Evolutionary conservation across 192 early-diverging fungal genomes (phyloP).

Genomic region (Coemansia sp.): DNA sequence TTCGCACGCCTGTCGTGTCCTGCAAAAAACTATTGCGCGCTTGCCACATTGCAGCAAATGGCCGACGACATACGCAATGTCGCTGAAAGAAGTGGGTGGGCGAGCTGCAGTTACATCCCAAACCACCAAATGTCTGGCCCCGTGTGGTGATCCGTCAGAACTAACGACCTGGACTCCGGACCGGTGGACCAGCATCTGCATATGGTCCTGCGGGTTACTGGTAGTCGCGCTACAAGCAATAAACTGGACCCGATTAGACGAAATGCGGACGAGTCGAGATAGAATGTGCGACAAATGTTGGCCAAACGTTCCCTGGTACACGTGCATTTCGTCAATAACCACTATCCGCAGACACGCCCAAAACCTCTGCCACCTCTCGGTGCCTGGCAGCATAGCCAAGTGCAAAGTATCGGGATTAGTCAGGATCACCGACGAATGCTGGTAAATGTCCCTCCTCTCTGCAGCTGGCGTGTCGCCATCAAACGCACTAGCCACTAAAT

Average conservation of each 20-base stretch:
- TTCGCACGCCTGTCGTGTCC: constrained; percentile 54
- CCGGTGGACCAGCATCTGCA: constrained; percentile 6
- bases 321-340: constrained; percentile 77
- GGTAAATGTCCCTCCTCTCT: constrained; percentile 44
- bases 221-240: constrained; percentile 75
- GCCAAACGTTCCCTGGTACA: constrained; percentile 66
- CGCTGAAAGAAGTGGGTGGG: constrained; percentile 2
- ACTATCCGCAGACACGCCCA: constrained; percentile 56
- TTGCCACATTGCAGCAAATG: constrained; percentile 31
- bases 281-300: constrained; percentile 64
- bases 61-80: constrained; percentile 28
- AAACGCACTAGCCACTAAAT: constrained; percentile 32
- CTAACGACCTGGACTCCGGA: background rate
- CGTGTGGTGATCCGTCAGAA: constrained; percentile 27
- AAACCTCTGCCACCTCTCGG: constrained; percentile 58
- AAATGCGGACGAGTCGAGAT: constrained; percentile 12
- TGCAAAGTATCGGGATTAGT: constrained; percentile 87
- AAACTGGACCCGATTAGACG: constrained; percentile 55
- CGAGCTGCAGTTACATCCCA: constrained; percentile 8
- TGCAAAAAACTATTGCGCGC: constrained; percentile 58
- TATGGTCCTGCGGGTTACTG: constrained; percentile 49
- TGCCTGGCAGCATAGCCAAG: constrained; percentile 60
- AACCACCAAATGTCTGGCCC: constrained; percentile 7
- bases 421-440: constrained; percentile 59
- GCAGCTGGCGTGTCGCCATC: constrained; percentile 17